A percentile compares a stretch with the other conserved stretches of the same genome.
phyloP scores from a whole-genome alignment of 306 rosid genomes.

The Lithocarpus polystachyus region DNA sequence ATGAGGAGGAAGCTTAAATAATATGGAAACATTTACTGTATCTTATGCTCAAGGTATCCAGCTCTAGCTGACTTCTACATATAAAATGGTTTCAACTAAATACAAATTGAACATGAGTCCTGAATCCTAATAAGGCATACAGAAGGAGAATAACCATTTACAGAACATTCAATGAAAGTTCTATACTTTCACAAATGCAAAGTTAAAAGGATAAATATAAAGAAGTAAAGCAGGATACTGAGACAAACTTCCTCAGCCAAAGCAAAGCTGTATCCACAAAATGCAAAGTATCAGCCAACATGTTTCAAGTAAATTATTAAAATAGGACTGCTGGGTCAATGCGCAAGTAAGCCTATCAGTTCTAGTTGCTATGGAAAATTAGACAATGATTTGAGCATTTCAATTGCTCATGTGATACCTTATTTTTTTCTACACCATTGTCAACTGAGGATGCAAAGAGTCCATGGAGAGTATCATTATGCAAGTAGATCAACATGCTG shows the following conservation, averaged over 20 bases:
- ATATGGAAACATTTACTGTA: too few relatives aligned
- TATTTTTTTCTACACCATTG: neutral
- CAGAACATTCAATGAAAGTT: neutral
- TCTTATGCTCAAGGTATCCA: too few relatives aligned
- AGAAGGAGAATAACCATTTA: neutral
- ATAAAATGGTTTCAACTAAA: too few relatives aligned
- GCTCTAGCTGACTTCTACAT: too few relatives aligned
- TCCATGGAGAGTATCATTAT: neutral
- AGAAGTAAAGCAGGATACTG: neutral
- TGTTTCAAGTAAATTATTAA: neutral
- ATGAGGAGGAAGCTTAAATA: too few relatives aligned
- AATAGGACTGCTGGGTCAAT: neutral
- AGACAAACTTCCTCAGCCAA: neutral
- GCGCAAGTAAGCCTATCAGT: neutral
- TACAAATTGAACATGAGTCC: neutral
- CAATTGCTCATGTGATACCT: neutral
- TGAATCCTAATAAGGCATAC: neutral
- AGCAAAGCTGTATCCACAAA: neutral
- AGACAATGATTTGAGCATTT: neutral
- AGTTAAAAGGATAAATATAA: neutral
- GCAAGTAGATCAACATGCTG: neutral
- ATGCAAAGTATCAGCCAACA: too few relatives aligned
- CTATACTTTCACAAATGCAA: neutral
- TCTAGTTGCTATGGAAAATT: neutral
- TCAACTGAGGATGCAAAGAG: neutral